Evolutionary conservation across 2,329 filamentous ascomycete species (phyloP).

Genomic region (Diatrype stigma): DNA sequence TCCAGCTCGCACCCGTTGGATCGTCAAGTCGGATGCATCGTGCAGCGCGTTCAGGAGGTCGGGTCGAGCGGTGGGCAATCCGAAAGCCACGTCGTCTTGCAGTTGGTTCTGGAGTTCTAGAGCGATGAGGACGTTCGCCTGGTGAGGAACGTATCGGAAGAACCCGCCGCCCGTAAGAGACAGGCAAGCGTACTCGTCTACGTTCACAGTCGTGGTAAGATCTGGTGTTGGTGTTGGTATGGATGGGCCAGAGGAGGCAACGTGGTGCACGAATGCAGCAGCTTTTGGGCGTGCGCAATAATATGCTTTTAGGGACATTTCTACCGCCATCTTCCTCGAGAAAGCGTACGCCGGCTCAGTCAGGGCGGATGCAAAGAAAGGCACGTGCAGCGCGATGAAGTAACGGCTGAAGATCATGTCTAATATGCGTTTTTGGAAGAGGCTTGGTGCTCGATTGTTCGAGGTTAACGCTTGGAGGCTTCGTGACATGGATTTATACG

Average conservation of each 20-base stretch:
- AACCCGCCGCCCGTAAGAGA: conserved; percentile 36
- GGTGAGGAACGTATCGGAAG: conserved; percentile 31
- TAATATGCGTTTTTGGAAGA: conserved; percentile 41
- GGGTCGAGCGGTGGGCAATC: conserved; percentile 28
- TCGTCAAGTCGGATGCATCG: conserved; percentile 36
- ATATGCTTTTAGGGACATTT: conserved; percentile 46
- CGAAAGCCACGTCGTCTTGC: conserved; percentile 36
- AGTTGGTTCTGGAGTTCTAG: conserved; percentile 38
- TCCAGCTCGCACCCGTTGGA: conserved; percentile 39
- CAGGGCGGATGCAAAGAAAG: conserved; percentile 40
- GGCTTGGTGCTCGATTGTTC: conserved; percentile 13
- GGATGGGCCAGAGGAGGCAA: background rate
- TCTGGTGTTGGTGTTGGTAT: too few relatives aligned
- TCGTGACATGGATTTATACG: conserved; percentile 37
- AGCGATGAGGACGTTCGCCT: conserved; percentile 33
- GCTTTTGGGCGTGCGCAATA: conserved; percentile 29
- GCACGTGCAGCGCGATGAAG: conserved; percentile 51
- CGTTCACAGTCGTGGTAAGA: conserved; percentile 2
- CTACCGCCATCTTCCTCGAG: conserved; percentile 44
- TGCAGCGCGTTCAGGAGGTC: conserved; percentile 40
- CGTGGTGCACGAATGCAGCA: conserved; percentile 7
- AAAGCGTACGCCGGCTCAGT: conserved; percentile 44
- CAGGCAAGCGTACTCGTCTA: conserved; percentile 34
- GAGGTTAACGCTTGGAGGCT: conserved; percentile 25
- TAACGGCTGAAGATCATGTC: conserved; percentile 52